Evolutionary conservation across 345 rosid species (phyloP).

Genomic region (Mercurialis annua): DNA sequence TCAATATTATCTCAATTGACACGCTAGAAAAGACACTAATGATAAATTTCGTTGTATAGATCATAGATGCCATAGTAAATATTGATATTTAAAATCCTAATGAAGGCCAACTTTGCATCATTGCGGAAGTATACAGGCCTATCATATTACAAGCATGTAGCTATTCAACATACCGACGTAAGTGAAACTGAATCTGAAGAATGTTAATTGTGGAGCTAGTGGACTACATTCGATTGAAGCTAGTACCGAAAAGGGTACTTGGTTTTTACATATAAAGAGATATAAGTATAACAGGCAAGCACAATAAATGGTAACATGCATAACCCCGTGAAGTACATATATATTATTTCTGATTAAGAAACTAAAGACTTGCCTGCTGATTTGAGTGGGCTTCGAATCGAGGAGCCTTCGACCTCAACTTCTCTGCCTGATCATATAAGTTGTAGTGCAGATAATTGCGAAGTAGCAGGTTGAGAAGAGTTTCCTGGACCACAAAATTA

Average conservation of each 20-base stretch:
- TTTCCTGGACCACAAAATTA: constrained; percentile 56
- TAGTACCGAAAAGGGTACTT: neutral
- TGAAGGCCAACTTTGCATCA: neutral
- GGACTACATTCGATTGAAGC: neutral
- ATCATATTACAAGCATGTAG: neutral
- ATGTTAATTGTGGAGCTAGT: neutral
- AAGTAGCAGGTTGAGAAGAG: constrained; percentile 77
- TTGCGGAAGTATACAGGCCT: neutral
- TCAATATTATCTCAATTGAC: constrained; percentile 3
- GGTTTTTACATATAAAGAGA: neutral
- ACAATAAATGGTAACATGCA: neutral
- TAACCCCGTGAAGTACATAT: neutral
- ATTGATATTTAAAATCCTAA: neutral
- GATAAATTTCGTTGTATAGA: too few species aligned
- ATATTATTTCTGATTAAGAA: neutral
- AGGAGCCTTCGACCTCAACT: constrained; percentile 83
- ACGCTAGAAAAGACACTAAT: neutral
- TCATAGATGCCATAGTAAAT: neutral
- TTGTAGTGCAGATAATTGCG: constrained; percentile 83
- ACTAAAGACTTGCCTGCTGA: constrained; percentile 55
- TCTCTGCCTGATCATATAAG: constrained; percentile 87
- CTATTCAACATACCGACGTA: neutral
- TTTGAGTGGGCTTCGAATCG: constrained; percentile 91
- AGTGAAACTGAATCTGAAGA: neutral
- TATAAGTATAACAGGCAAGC: neutral